phyloP scores from a whole-genome alignment of 2,329 filamentous ascomycete genomes.

The Fusarium tricinctum region DNA sequence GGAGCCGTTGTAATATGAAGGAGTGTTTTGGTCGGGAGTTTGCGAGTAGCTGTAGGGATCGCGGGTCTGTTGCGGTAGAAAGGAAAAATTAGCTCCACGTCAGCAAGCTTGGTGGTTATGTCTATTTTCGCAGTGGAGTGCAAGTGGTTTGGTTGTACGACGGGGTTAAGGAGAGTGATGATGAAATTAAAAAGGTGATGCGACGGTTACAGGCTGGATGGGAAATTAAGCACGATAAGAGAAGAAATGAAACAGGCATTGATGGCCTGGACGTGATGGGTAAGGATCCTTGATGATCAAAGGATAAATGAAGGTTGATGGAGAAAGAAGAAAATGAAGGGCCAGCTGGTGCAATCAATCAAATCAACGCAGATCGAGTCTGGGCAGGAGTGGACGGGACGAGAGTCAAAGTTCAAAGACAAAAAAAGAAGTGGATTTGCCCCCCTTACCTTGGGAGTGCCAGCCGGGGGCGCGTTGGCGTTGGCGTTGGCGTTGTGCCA shows the following conservation, averaged over 20 bases:
- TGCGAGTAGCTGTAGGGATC: constrained; percentile 66
- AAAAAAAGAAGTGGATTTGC: constrained; percentile 51
- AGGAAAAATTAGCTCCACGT: constrained; percentile 49
- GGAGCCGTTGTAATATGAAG: constrained; percentile 62
- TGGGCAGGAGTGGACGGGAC: constrained; percentile 30
- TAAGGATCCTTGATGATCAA: constrained; percentile 23
- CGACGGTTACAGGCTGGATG: constrained; percentile 23
- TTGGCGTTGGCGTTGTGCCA: constrained; percentile 58
- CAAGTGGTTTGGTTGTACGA: constrained; percentile 28
- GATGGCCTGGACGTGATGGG: constrained; percentile 38
- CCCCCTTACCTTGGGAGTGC: constrained; percentile 64
- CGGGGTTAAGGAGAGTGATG: constrained; percentile 40
- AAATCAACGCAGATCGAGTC: constrained; percentile 37
- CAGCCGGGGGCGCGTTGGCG: constrained; percentile 56
- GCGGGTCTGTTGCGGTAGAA: constrained; percentile 58
- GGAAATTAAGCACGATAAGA: constrained; percentile 27
- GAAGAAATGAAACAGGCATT: constrained; percentile 44
- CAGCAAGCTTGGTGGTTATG: constrained; percentile 43
- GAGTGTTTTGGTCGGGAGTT: constrained; percentile 58
- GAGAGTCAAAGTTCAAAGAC: constrained; percentile 47
- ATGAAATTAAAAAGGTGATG: constrained; percentile 43
- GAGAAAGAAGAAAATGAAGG: constrained; percentile 39
- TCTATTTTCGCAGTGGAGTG: constrained; percentile 29
- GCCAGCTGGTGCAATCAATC: constrained; percentile 39
- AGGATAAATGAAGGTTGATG: constrained; percentile 36